Conservation (phyloP, 768 basidiomycete species). For the Russula emetica region DNA sequence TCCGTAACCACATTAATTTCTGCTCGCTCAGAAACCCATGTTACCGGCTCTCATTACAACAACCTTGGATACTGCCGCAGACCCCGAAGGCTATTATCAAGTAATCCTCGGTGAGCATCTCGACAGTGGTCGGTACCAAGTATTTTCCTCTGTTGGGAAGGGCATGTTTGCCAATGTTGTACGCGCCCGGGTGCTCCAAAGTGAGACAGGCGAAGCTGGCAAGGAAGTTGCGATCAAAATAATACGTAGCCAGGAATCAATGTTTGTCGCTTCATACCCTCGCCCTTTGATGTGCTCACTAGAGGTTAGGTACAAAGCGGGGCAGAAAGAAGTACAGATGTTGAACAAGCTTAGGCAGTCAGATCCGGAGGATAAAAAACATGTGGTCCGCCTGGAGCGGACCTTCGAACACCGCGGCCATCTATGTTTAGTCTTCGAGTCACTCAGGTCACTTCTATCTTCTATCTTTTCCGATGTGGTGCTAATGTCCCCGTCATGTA, state of each 20-base stretch:
- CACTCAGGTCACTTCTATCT: constrained; percentile 60
- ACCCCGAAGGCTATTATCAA: constrained; percentile 93
- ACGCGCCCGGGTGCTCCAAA: constrained; percentile 73
- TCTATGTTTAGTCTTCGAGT: constrained; percentile 93
- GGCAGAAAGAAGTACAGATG: constrained; percentile 87
- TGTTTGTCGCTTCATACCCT: constrained; percentile 51
- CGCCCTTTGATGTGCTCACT: constrained; percentile 6
- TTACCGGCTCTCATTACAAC: constrained; percentile 66
- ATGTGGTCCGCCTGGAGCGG: constrained; percentile 85
- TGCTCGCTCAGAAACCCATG: constrained; percentile 41
- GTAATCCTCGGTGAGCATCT: constrained; percentile 92
- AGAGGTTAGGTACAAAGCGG: constrained; percentile 80
- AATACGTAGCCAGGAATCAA: constrained; percentile 90
- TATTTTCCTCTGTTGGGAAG: constrained; percentile 92
- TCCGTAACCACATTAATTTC: neutral
- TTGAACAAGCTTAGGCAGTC: constrained; percentile 80
- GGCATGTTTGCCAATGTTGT: constrained; percentile 99
- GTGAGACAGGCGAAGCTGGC: constrained; percentile 50
- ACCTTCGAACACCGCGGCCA: constrained; percentile 98
- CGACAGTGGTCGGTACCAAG: constrained; percentile 89
- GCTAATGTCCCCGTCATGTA: constrained; percentile 34
- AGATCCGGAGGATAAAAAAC: constrained; percentile 96
- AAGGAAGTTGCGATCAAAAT: constrained; percentile 97
- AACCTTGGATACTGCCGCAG: constrained; percentile 86
- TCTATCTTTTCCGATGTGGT: neutral